Base-by-base conservation (phyloP, 2,329 filamentous ascomycete genomes). In the Scedosporium aurantiacum region DNA sequence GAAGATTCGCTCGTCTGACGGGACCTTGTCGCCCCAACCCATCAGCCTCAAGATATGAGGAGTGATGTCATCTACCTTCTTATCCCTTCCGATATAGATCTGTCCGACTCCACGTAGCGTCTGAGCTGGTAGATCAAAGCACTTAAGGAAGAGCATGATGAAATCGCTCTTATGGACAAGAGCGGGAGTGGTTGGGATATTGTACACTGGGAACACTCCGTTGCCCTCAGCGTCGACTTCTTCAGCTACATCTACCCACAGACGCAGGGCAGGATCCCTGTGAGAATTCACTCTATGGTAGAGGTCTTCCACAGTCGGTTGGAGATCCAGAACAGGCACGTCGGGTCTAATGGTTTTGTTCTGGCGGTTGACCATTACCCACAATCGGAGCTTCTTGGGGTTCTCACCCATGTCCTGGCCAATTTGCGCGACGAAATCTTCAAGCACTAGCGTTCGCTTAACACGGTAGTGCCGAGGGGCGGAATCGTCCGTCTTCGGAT, bases 291-390 rank as follows among this genome's bases (percentile, higher is more conserved):
- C 78, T 47, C 79, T 75, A 12, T 73, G 70, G 65, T 77, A 83
- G 0, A 78, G 76, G 62, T 97, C 91, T 66, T 92, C 89, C 14
- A 94, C 78, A 0, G 86, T 92, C 71, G 90, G 88, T 4, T 87
- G 81, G 1, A 85, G 76, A 69, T 96, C 91, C 71, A 84, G 83
- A 57, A 99, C 85, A 0, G 91, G 90, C 63, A 90, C 87, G 70
- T 99, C 94, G 0, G 95, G 94, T 18, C 94, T 85, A 43, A 91
- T 88, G 0, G 94, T 99, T 74, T 96, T 97, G 72, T 99, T 99
- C 72, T 99, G 94, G 10, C 94, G 88, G 70, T 97, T 97, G 1
- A 99, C 94, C 92, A 99, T 97, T 61, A 91, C 85, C 95, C 94
- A 99, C 18, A 96, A 82, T 23, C 94, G 85, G 25, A 97, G 75